A percentile compares a stretch with the other conserved stretches of the same genome.
Evolutionary conservation across 2,329 filamentous ascomycete genomes (phyloP).

Genomic region (Chrysosporium keratinophilum): DNA sequence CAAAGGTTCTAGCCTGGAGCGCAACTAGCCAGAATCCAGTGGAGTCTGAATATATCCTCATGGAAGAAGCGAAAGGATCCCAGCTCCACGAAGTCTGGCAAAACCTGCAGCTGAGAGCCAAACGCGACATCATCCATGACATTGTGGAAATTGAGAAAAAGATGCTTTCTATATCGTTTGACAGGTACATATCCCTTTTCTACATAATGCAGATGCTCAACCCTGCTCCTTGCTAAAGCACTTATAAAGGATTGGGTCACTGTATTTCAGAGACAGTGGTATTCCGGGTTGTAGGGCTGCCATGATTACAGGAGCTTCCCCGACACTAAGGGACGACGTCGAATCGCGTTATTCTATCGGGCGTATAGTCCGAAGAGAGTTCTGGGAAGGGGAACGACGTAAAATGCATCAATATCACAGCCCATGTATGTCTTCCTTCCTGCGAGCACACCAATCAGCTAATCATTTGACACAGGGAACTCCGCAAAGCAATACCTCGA

Average conservation of each 20-base stretch:
- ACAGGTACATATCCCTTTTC: no score
- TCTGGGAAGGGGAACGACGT: slow-evolving; percentile 30
- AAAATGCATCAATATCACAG: slow-evolving; percentile 30
- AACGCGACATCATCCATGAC: no score
- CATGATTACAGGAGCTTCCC: not conserved
- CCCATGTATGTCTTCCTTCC: slow-evolving; percentile 28
- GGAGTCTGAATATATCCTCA: no score
- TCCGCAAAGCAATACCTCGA: slow-evolving; percentile 24
- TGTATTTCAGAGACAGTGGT: not conserved
- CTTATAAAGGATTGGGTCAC: not conserved
- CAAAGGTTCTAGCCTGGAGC: no score
- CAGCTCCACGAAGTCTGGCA: no score
- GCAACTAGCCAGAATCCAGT: no score
- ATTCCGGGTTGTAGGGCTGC: not conserved
- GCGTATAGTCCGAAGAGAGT: not conserved
- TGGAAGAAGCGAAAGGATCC: no score
- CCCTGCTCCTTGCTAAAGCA: no score
- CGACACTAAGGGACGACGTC: not conserved
- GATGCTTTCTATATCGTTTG: no score
- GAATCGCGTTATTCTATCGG: not conserved
- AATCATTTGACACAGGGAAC: slow-evolving; percentile 26
- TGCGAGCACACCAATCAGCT: not conserved
- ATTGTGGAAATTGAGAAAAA: no score
- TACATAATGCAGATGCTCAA: no score
- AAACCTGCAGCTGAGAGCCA: no score